Conservation (phyloP, 116 monocot genomes). For the Posidonia oceanica region DNA sequence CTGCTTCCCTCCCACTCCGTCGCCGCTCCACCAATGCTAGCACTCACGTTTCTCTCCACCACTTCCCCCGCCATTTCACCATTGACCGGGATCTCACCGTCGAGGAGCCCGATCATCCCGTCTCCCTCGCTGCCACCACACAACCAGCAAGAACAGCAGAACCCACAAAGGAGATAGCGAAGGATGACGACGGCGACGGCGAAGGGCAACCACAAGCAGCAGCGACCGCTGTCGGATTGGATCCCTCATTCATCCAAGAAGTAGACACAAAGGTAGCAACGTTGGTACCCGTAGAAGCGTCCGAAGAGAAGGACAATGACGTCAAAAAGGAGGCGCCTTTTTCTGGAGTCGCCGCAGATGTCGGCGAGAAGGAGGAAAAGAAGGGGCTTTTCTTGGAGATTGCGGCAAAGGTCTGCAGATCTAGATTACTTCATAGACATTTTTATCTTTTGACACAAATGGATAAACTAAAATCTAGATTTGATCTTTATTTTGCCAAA, state of each 20-base stretch:
- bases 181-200: neutral
- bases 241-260: no score
- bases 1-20: neutral
- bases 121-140: neutral
- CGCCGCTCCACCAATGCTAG: neutral
- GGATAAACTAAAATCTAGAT: no score
- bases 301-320: neutral
- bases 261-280: no score
- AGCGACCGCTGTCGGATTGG: no score
- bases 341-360: slow-evolving; percentile 71
- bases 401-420: no score
- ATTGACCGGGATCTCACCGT: neutral
- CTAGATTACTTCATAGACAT: no score
- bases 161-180: neutral
- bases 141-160: neutral
- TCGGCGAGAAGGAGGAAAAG: slow-evolving; percentile 43
- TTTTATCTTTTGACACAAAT: no score
- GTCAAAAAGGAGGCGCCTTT: neutral
- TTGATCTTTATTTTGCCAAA: no score
- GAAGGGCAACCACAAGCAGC: no score
- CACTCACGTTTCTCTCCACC: neutral
- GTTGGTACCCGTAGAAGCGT: no score
- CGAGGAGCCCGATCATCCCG: neutral
- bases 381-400: no score
- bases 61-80: neutral